Base-by-base conservation (phyloP, 2,329 filamentous ascomycete genomes). In the Biscogniauxia mediterranea region DNA sequence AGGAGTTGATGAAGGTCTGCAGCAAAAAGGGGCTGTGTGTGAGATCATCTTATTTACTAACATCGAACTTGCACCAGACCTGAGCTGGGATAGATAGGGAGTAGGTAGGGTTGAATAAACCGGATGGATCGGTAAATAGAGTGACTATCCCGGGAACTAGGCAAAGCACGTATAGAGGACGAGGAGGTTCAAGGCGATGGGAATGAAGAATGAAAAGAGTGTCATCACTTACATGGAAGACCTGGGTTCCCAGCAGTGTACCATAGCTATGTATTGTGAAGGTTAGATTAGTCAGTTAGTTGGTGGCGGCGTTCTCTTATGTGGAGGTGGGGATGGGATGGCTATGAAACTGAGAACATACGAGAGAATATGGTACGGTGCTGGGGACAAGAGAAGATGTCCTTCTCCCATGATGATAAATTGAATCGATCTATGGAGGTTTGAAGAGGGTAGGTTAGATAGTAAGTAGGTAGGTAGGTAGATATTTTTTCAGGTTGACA, bases 161-260 rank as follows among this genome's bases (percentile, higher is more conserved):
- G 23, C 23, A 23, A 23, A 23, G 5, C 23, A 23, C 7, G 32
- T 38, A 2, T 38, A 9, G 13, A 38, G 32, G 2, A 11, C 13
- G 32, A 38, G 32, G 32, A 15, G 8, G 13, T 38, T 38, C 32
- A 38, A 38, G 13, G 8, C 32, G 7, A 38, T 38, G 8, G 32
- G 32, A 3, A 38, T 11, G 2, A 3, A 9, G 7, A 38, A 11
- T 38, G 32, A 15, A 38, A 38, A 11, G 3, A 15, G 32, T 11
- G 32, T 2, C 53, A 54, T 26, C 52, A 62, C 76, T 75, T 77
- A 90, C 89, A 75, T 98, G 92, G 78, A 93, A 98, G 75, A 97
- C 83, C 49, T 92, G 90, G 26, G 89, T 89, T 66, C 95, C 95
- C 15, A 98, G 81, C 55, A 98, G 85, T 20, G 92, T 93, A 67